phyloP scores from a whole-genome alignment of 192 early-diverging fungal species.

The Linnemannia exigua region DNA sequence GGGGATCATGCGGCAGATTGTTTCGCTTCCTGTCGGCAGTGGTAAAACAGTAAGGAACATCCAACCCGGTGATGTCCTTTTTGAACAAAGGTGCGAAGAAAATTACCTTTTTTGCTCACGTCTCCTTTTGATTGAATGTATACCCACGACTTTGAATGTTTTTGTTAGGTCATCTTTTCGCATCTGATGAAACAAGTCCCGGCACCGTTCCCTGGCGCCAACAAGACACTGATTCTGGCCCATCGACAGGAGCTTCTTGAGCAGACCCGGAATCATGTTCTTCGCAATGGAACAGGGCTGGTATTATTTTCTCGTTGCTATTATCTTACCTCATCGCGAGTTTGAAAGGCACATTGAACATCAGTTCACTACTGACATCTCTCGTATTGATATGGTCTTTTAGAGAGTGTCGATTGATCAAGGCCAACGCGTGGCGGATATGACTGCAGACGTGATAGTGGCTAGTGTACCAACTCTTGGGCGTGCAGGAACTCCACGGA shows the following conservation, averaged over 20 bases:
- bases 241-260: constrained; percentile 90
- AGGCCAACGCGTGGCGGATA: constrained; percentile 70
- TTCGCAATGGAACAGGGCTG: constrained; percentile 68
- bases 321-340: background rate
- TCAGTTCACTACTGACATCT: background rate
- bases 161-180: constrained; percentile 78
- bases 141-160: background rate
- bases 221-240: constrained; percentile 87
- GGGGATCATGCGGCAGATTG: constrained; percentile 81
- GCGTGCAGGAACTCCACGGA: constrained; percentile 55
- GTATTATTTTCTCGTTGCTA: constrained; percentile 40
- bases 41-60: constrained; percentile 85
- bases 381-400: background rate
- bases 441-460: constrained; percentile 78
- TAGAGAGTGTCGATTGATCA: constrained; percentile 77
- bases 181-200: constrained; percentile 83
- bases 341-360: background rate
- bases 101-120: background rate
- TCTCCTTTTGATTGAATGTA: background rate
- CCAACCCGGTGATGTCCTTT: too few relatives aligned
- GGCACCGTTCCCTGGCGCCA: constrained; percentile 69
- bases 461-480: constrained; percentile 86
- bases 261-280: constrained; percentile 83
- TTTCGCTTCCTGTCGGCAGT: constrained; percentile 84
- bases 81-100: background rate